These are phyloP conservation scores for Tetrapisispora arboricola DNA, from an alignment of 805 yeast species.

Conservation along the genomic window DNA sequence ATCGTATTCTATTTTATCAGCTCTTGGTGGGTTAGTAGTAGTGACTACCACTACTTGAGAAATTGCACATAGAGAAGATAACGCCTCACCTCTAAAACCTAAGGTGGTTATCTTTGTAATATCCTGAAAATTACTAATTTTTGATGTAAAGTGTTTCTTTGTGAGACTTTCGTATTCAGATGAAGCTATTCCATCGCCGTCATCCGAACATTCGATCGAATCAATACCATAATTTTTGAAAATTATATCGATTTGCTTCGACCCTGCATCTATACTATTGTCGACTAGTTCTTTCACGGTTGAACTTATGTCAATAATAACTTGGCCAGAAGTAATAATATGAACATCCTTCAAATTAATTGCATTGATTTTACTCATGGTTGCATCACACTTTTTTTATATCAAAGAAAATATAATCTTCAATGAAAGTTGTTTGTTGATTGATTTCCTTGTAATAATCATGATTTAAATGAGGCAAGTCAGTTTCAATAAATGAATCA, in stretches of 20 bases:
- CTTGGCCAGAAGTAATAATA: conserved; percentile 85
- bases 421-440: no score
- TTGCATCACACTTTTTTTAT: neutral
- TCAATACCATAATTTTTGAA: conserved; percentile 68
- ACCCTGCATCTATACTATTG: conserved; percentile 72
- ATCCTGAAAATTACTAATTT: conserved; percentile 47
- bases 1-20: conserved; percentile 45
- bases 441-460: no score
- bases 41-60: conserved; percentile 45
- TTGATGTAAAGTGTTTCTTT: conserved; percentile 58
- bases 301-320: conserved; percentile 65
- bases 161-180: conserved; percentile 47
- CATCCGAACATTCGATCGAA: conserved; percentile 54
- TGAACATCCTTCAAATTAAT: conserved; percentile 51
- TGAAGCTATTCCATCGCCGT: conserved; percentile 53
- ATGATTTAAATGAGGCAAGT: no score
- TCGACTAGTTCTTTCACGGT: conserved; percentile 82
- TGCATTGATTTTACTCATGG: conserved; percentile 23
- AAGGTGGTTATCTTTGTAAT: conserved; percentile 41
- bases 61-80: conserved; percentile 57
- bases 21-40: conserved; percentile 43
- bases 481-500: no score
- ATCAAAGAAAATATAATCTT: no score
- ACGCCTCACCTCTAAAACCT: conserved; percentile 78
- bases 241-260: conserved; percentile 55